These are phyloP conservation scores for Lecanoromycetidae sp. DNA, from an alignment of 2,329 filamentous ascomycete species.

Conservation along the genomic window DNA sequence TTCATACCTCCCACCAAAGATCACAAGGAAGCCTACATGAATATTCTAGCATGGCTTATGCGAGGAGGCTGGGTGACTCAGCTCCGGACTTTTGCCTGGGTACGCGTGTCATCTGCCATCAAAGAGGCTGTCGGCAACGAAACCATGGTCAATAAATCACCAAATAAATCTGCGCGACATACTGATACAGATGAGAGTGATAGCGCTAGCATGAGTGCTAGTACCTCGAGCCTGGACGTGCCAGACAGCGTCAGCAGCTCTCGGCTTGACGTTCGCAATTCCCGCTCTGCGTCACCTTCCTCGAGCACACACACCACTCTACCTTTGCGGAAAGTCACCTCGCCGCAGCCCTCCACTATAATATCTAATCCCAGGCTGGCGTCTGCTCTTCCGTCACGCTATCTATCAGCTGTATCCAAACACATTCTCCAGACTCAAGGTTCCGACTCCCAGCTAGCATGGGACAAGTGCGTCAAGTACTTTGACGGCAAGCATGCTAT, in stretches of 20 bases:
- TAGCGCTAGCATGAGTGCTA: not conserved
- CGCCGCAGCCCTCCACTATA: constrained; percentile 43
- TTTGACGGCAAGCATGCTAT: constrained; percentile 76
- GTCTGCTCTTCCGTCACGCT: constrained; percentile 64
- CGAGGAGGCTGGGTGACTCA: constrained; percentile 89
- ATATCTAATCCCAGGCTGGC: constrained; percentile 70
- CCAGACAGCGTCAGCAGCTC: constrained; percentile 1
- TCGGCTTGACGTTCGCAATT: not conserved
- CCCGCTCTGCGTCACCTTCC: constrained; percentile 7
- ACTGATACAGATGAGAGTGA: not conserved
- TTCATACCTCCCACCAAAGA: constrained; percentile 80
- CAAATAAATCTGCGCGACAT: not conserved
- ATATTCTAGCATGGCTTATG: constrained; percentile 87
- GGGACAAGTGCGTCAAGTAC: constrained; percentile 67
- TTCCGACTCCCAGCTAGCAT: constrained; percentile 44
- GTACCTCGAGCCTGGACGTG: not conserved
- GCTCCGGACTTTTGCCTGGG: constrained; percentile 79
- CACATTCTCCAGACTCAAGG: constrained; percentile 25
- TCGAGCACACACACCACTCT: constrained; percentile 18
- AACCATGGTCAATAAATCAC: not conserved
- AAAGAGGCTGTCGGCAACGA: constrained; percentile 1
- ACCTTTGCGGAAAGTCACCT: constrained; percentile 1
- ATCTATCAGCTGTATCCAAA: constrained; percentile 39
- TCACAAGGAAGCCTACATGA: constrained; percentile 75
- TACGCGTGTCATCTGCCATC: constrained; percentile 71